phyloP scores from a whole-genome alignment of 345 rosid species.

The Viola odorata region DNA sequence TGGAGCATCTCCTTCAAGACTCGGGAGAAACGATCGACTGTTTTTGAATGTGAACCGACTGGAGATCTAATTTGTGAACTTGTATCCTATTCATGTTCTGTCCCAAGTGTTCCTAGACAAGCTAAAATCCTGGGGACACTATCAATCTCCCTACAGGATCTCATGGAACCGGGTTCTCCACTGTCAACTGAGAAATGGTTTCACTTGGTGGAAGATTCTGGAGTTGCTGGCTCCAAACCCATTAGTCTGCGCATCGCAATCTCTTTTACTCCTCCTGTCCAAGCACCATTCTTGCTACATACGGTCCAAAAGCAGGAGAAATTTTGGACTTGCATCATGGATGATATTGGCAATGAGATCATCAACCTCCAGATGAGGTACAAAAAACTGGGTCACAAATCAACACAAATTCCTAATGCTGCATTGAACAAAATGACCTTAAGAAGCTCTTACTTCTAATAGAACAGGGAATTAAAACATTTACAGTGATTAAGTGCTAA shows the following conservation, averaged over 20 bases:
- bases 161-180: conserved; percentile 15
- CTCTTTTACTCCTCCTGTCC: conserved; percentile 27
- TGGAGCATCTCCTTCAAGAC: conserved; percentile 17
- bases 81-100: neutral
- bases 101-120: neutral
- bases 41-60: conserved; percentile 21
- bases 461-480: too few species aligned
- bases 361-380: conserved; percentile 23
- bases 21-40: conserved; percentile 12
- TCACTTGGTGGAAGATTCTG: conserved; percentile 12
- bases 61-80: conserved; percentile 30
- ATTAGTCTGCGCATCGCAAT: conserved; percentile 19
- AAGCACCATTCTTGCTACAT: conserved; percentile 19
- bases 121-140: conserved; percentile 16
- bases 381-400: neutral
- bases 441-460: too few species aligned
- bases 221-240: conserved; percentile 3
- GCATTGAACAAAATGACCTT: neutral
- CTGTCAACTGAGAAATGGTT: conserved; percentile 30
- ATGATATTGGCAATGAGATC: conserved; percentile 17
- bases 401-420: neutral
- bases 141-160: conserved; percentile 20
- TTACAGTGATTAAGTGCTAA: neutral
- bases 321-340: neutral
- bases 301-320: conserved; percentile 7